These are phyloP conservation scores for Nepenthes gracilis DNA, from an alignment of 148 eudicot species.

Conservation along the genomic window DNA sequence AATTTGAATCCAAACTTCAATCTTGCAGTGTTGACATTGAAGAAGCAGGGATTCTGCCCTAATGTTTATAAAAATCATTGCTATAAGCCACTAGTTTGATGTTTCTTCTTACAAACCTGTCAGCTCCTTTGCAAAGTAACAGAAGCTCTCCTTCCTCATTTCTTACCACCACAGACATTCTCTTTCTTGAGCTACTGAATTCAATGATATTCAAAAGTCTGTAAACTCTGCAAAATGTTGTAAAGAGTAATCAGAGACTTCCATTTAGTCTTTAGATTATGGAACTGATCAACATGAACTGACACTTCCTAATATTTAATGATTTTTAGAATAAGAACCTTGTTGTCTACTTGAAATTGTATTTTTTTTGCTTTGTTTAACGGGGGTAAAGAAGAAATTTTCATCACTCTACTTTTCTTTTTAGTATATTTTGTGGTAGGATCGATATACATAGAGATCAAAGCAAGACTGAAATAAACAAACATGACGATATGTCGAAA, in stretches of 20 bases:
- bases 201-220: slow-evolving; percentile 39
- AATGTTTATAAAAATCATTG: not conserved
- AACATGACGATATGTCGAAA: too few relatives aligned
- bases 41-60: not conserved
- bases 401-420: too few relatives aligned
- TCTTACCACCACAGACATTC: slow-evolving; percentile 55
- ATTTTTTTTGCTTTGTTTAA: too few relatives aligned
- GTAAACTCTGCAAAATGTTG: slow-evolving; percentile 25
- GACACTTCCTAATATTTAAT: too few relatives aligned
- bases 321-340: too few relatives aligned
- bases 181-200: slow-evolving; percentile 62
- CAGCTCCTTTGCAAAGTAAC: slow-evolving; percentile 62
- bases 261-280: too few relatives aligned
- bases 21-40: not conserved
- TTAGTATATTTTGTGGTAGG: too few relatives aligned
- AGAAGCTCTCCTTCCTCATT: slow-evolving; percentile 35
- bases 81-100: not conserved
- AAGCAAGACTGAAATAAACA: too few relatives aligned
- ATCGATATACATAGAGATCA: too few relatives aligned
- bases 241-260: not conserved
- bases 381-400: too few relatives aligned
- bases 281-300: too few relatives aligned
- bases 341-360: too few relatives aligned
- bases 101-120: slow-evolving; percentile 33
- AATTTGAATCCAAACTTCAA: not conserved